Conservation (phyloP, 768 basidiomycete species). For the Serpula lacrymans region DNA sequence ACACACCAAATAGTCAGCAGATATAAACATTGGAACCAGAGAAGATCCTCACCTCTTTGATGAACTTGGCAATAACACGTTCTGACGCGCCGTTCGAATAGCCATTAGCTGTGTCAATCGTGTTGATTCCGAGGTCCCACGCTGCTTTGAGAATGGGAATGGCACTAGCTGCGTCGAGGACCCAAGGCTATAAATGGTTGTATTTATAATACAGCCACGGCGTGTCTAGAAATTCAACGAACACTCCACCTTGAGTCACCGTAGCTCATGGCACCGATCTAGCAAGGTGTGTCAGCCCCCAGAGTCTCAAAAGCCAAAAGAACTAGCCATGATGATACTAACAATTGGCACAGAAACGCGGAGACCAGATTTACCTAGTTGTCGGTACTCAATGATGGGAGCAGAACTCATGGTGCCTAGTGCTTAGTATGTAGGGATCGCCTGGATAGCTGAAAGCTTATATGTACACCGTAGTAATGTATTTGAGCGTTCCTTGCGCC, state of each 20-base stretch:
- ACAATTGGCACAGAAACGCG: conserved; percentile 18
- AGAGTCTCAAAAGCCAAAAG: conserved; percentile 29
- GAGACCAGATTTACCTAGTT: conserved; percentile 12
- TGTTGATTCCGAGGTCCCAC: conserved; percentile 12
- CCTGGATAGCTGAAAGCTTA: neutral
- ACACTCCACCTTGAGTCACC: conserved; percentile 17
- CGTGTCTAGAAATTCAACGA: neutral
- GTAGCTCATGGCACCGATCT: conserved; percentile 24
- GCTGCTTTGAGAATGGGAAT: conserved; percentile 11
- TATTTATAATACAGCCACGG: neutral
- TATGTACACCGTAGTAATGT: no score
- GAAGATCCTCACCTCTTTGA: conserved; percentile 7
- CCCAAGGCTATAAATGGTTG: conserved; percentile 3
- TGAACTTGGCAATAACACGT: conserved; percentile 5
- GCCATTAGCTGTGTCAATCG: conserved; percentile 11
- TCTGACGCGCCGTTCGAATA: conserved; percentile 8
- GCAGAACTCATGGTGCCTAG: conserved; percentile 4
- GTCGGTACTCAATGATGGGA: conserved; percentile 13
- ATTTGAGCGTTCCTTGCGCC: no score
- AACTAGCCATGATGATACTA: neutral
- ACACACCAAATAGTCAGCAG: neutral
- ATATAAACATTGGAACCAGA: neutral
- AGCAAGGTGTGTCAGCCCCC: neutral
- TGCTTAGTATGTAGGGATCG: neutral
- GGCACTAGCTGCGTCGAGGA: conserved; percentile 4